phyloP scores from a whole-genome alignment of 2,329 filamentous ascomycete genomes.

The Trichoderma hamatum region DNA sequence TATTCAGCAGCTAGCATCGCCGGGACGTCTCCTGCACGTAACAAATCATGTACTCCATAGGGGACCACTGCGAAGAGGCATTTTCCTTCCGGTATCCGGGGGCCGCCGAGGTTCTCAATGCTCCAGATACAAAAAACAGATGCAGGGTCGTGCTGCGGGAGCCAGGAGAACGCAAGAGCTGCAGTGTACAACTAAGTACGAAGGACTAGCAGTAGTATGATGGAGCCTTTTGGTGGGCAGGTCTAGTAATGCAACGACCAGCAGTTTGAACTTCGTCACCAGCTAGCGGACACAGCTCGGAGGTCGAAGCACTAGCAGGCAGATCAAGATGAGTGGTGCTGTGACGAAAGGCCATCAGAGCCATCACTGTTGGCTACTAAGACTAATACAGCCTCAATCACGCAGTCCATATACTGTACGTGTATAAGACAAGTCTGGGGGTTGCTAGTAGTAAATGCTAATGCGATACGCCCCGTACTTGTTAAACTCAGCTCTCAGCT shows the following conservation, averaged over 20 bases:
- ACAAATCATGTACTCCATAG: not conserved
- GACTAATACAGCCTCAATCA: not conserved
- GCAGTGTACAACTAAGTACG: not conserved
- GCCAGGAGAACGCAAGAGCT: slow-evolving; percentile 3
- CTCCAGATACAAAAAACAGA: not conserved
- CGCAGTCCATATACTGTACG: not conserved
- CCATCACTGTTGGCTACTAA: not conserved
- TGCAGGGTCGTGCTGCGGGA: slow-evolving; percentile 13
- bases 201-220: not conserved
- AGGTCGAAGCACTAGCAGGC: not conserved
- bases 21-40: slow-evolving; percentile 1
- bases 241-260: not conserved
- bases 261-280: not conserved
- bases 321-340: not conserved
- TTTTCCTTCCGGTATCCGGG: slow-evolving; percentile 14
- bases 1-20: not conserved
- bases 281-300: not conserved
- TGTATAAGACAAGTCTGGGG: not conserved
- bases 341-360: not conserved
- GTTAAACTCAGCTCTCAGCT: slow-evolving; percentile 4
- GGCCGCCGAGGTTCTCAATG: not conserved
- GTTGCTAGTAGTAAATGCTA: not conserved
- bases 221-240: not conserved
- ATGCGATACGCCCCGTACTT: not conserved
- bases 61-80: slow-evolving; percentile 1